A percentile compares a stretch with the other conserved stretches of the same genome.
Evolutionary conservation across 225 moss, liverwort and hornwort species (phyloP).

Genomic region (Polytrichum formosum): DNA sequence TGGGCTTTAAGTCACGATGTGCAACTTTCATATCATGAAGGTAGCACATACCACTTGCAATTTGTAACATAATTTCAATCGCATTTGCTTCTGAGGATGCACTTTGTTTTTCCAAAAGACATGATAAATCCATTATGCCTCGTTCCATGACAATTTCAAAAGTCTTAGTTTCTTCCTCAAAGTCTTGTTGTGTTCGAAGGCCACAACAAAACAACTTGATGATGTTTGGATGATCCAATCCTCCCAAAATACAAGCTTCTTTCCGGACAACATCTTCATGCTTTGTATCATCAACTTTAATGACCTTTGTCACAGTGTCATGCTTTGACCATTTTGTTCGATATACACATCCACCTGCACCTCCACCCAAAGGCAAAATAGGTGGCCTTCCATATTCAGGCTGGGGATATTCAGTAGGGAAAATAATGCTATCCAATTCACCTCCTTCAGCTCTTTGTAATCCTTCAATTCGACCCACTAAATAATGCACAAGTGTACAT

Average conservation of each 20-base stretch:
- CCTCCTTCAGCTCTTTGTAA: slow-evolving; percentile 1
- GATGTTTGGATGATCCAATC: neutral
- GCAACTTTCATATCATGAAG: neutral
- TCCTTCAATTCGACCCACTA: slow-evolving; percentile 2
- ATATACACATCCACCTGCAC: neutral
- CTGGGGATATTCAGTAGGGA: neutral
- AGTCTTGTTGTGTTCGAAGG: too few species aligned
- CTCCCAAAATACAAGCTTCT: slow-evolving; percentile 7
- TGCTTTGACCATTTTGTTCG: neutral
- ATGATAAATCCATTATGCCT: neutral
- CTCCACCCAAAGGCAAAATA: neutral
- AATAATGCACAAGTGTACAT: neutral
- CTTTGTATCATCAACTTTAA: neutral
- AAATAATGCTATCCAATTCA: neutral
- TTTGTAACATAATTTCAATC: neutral
- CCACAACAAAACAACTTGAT: slow-evolving; percentile 7
- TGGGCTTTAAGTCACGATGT: too few species aligned
- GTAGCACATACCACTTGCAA: neutral
- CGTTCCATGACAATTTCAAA: slow-evolving; percentile 1
- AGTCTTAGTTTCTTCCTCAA: neutral
- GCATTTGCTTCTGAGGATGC: neutral
- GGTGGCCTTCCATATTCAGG: neutral
- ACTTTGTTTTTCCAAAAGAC: neutral
- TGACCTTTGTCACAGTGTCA: neutral
- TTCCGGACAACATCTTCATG: neutral